These are phyloP conservation scores for Gastrolobium bilobum DNA, from an alignment of 306 rosid genomes.

Conservation along the genomic window DNA sequence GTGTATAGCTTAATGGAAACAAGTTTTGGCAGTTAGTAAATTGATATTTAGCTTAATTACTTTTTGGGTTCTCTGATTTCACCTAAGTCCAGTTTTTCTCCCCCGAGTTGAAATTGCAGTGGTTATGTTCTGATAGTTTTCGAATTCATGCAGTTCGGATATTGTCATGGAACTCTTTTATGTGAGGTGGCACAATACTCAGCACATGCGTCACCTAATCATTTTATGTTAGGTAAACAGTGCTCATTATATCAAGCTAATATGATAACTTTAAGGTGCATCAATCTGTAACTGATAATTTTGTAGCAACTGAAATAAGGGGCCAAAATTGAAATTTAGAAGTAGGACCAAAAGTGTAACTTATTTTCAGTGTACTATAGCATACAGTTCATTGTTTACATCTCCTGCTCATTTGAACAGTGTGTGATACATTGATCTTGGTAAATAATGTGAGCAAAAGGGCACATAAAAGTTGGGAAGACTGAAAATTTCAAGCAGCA, in stretches of 20 bases:
- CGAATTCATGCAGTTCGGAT: conserved; percentile 20
- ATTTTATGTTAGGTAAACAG: background rate
- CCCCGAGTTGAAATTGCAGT: conserved; percentile 28
- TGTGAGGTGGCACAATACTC: too few species aligned
- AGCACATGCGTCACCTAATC: too few species aligned
- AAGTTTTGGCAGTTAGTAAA: conserved; percentile 34
- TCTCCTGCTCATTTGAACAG: background rate
- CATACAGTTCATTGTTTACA: too few species aligned
- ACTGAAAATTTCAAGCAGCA: conserved; percentile 13
- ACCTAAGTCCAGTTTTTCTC: background rate
- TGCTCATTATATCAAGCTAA: background rate
- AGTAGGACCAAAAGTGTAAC: background rate
- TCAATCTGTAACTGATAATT: conserved; percentile 3
- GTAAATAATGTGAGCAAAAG: too few species aligned
- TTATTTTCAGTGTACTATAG: too few species aligned
- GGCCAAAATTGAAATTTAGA: too few species aligned
- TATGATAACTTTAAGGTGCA: background rate
- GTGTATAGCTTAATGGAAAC: conserved; percentile 66
- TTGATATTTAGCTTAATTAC: conserved; percentile 19
- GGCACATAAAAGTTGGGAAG: too few species aligned
- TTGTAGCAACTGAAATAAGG: background rate
- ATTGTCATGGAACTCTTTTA: background rate
- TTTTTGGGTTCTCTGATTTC: conserved; percentile 23
- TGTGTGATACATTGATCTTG: background rate
- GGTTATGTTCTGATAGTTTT: conserved; percentile 24